Percentiles rank a stretch among this genome's conserved stretches.
These are phyloP conservation scores for Biscogniauxia mediterranea DNA, from an alignment of 2,329 filamentous ascomycete genomes.

Conservation along the genomic window DNA sequence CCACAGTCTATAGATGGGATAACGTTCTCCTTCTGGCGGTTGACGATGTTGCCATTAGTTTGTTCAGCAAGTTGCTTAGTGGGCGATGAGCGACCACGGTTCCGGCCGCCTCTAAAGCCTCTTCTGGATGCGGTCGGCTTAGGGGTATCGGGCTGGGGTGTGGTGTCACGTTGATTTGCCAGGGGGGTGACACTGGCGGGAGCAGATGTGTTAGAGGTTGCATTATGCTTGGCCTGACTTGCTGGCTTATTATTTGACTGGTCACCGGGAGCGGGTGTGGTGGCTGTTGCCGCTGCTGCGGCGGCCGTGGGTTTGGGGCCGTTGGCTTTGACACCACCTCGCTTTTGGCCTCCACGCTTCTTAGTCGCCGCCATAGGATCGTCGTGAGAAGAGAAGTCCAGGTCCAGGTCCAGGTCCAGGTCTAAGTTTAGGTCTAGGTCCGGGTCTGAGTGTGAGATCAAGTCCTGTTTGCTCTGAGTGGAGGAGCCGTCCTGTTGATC, in stretches of 20 bases:
- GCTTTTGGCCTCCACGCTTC: conserved; percentile 30
- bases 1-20: conserved; percentile 3
- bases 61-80: conserved; percentile 8
- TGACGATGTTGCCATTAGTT: conserved; percentile 21
- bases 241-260: conserved; percentile 19
- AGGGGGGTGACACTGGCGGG: conserved; percentile 19
- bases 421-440: neutral
- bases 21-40: conserved; percentile 9
- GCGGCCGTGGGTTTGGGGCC: conserved; percentile 8
- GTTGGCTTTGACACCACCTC: conserved; percentile 23
- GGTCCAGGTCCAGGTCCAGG: conserved; percentile 16
- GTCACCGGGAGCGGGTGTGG: conserved; percentile 13
- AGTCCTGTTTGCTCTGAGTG: neutral
- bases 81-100: conserved; percentile 11
- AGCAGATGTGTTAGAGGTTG: conserved; percentile 7
- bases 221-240: conserved; percentile 3
- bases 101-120: conserved; percentile 4
- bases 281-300: conserved; percentile 1
- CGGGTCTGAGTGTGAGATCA: neutral
- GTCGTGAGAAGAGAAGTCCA: conserved; percentile 12
- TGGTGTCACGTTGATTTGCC: conserved; percentile 25
- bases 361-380: conserved; percentile 26
- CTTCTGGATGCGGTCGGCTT: conserved; percentile 17
- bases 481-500: too few relatives aligned
- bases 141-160: conserved; percentile 18